Evolutionary conservation across 257 asterid genomes (phyloP), one percentile per base, ranked within the genome.

Genomic region (Scutellaria barbata): DNA sequence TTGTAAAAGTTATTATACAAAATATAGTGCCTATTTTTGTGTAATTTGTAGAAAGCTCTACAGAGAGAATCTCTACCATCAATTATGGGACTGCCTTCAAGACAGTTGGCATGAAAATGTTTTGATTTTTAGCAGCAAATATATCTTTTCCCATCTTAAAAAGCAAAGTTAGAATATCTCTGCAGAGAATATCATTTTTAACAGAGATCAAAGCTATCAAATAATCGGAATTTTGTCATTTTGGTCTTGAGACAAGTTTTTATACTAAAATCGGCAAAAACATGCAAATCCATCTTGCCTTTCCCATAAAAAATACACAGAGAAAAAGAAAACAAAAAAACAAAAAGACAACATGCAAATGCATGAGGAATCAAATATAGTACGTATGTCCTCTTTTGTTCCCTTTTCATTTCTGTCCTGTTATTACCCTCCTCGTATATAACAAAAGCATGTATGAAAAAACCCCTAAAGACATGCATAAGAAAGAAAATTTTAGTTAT

Each of bases 91-190:
- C 64, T 22, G 42, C n/a, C 53, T 66, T 30, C 20, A 6, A 37
- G 53, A 72, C 68, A 68, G 66, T 69, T 72, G 77, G 72, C 69
- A 53, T 35, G 61, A 51, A 51, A 79, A 73, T 60, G 75, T 81
- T 63, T 73, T 66, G 77, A 68, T 66, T 53, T 71, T 42, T 66
- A 59, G 37, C 10, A 62, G 69, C 82, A 71, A 20, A 17, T 61
- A 55, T 67, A 69, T 63, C 59, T 30, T 30, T 30, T 30, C 35
- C 3, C 35, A 30, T 30, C 55, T 14, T 12, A 64, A 79, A 79
- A 80, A 83, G 80, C 62, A 54, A 71, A 71, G 72, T 58, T 46
- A 55, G 65, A 54, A 60, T 48, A 71, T 52, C 59, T 66, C 76
- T 42, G 68, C 68, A 57, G 45, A 42, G 78, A 81, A 70, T 72